Base-by-base conservation (phyloP, 192 early-diverging fungal genomes). In the Backusella westeae region DNA sequence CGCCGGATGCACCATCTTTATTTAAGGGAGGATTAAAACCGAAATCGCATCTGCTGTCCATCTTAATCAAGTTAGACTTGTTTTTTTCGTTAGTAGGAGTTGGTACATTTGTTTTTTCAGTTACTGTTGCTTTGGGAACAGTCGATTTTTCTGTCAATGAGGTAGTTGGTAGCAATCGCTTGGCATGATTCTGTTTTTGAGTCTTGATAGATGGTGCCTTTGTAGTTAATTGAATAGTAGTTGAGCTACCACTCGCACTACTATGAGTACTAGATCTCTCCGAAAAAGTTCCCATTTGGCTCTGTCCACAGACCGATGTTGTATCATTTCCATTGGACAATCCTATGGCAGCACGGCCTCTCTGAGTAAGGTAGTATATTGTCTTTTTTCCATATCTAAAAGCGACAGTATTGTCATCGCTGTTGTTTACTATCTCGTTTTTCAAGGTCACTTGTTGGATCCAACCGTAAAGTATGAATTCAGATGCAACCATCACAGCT, bases 391-490 rank as follows among this genome's bases (percentile, higher is more conserved):
- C 26, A 1, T 46, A 29, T 26, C 46, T 44, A 69, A 78, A 78
- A 17, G 73, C n/a, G 14, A 69, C 41, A 36, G 35, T 29, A 14
- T 78, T 72, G 23, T 68, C 77, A 26, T 34, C 19, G 3, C 17
- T 34, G 8, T 67, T 63, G 63, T 34, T 73, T 73, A 38, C 34
- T 52, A 69, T 78, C 72, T 34, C 69, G 69, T 75, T 72, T 78
- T 77, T 81, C 69, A 19, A 74, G n/a, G 56, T 63, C 6, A 80
- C 67, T 32, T 71, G 75, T 23, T 84, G 82, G 42, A 90, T 86
- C 67, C 87, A 85, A 8, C 80, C 82, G 38, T 77, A 83, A 0
- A 79, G 73, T 36, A 90, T 73, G 73, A 90, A 83, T 72, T 88
- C 87, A 29, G 78, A 79, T 2, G 81, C 82, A 32, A 88, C 76